phyloP scores from a whole-genome alignment of 768 basidiomycete genomes.

The Phylloporus sp. region DNA sequence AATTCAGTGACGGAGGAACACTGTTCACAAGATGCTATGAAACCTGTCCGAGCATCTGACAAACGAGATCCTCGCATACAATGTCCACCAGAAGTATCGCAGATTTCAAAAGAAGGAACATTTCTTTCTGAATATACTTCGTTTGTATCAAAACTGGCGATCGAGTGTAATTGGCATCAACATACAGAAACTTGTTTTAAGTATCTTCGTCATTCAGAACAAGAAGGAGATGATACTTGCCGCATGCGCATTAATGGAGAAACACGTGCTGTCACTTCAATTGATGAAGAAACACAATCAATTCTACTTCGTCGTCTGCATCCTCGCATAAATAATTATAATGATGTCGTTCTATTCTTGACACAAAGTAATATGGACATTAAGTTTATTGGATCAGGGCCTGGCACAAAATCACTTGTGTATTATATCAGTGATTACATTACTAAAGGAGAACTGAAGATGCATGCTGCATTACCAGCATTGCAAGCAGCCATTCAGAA shows the following conservation, averaged over 20 bases:
- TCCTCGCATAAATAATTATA: not conserved
- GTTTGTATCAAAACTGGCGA: too few relatives aligned
- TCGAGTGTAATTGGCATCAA: not conserved
- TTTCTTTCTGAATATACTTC: too few relatives aligned
- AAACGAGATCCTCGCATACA: too few relatives aligned
- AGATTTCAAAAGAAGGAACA: too few relatives aligned
- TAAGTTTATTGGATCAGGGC: not conserved
- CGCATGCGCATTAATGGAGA: not conserved
- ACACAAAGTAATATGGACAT: not conserved
- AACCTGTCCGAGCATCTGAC: too few relatives aligned
- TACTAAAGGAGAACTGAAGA: too few relatives aligned
- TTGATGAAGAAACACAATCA: not conserved
- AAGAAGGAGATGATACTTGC: not conserved
- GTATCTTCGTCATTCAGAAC: too few relatives aligned
- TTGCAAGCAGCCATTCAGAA: too few relatives aligned
- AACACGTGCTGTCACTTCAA: not conserved
- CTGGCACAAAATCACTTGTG: not conserved
- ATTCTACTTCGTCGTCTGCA: not conserved
- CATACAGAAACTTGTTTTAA: not conserved
- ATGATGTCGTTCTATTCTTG: not conserved
- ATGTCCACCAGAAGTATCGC: too few relatives aligned
- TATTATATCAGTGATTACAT: not conserved
- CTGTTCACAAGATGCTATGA: too few relatives aligned
- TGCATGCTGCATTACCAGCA: too few relatives aligned
- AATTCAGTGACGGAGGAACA: too few relatives aligned